A percentile compares a stretch with the other conserved stretches of the same genome.
phyloP scores from a whole-genome alignment of 208 protist species.

The Crithidia expoeki region DNA sequence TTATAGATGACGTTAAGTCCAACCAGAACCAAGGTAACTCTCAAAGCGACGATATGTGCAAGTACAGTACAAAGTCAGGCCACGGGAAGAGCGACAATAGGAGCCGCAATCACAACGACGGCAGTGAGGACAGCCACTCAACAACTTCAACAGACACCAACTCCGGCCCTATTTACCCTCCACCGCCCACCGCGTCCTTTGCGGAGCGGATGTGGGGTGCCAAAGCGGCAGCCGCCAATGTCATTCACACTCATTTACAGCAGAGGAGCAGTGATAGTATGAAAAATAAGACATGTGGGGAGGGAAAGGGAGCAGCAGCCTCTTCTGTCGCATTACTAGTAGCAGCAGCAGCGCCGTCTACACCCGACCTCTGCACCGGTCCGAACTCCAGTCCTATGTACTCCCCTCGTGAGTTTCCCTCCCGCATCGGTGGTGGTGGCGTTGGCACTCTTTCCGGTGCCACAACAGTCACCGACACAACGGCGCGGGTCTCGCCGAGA shows the following conservation, averaged over 20 bases:
- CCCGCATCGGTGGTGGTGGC: neutral
- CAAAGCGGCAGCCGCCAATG: neutral
- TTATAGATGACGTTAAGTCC: too few relatives aligned
- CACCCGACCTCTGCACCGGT: constrained; percentile 1
- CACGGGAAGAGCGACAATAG: neutral
- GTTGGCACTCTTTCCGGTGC: neutral
- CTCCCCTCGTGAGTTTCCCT: constrained; percentile 4
- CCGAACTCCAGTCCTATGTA: constrained; percentile 11
- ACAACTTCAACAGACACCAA: constrained; percentile 32
- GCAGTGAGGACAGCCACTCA: constrained; percentile 7
- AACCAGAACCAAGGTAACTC: too few relatives aligned
- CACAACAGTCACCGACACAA: constrained; percentile 33
- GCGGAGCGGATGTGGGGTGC: constrained; percentile 17
- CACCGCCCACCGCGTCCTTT: constrained; percentile 23
- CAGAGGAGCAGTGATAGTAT: neutral
- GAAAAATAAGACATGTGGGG: too few relatives aligned
- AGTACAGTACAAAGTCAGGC: too few relatives aligned
- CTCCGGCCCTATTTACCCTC: constrained; percentile 15
- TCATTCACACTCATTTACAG: neutral
- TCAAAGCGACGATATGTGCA: too few relatives aligned
- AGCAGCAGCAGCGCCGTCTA: neutral
- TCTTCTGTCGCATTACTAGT: too few relatives aligned
- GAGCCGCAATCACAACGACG: neutral
- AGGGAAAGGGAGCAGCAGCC: too few relatives aligned
- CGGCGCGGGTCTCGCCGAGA: constrained; percentile 19